Base-by-base conservation (phyloP, 2,329 filamentous ascomycete genomes). In the Lasiodiplodia sp. region DNA sequence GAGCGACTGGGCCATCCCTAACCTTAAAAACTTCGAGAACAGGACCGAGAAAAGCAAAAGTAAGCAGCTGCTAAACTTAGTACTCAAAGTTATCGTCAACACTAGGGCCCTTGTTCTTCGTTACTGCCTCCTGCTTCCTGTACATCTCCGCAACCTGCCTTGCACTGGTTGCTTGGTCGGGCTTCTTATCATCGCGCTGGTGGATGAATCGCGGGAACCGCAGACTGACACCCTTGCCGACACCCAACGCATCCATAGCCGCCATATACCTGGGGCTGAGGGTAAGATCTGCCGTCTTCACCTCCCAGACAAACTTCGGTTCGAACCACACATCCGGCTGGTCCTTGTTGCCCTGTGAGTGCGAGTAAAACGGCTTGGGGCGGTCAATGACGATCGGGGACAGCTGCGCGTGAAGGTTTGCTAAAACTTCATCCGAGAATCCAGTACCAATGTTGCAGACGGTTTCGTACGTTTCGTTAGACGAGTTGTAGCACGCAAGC, bases 281-380 rank as follows among this genome's bases (percentile, higher is more conserved):
- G 1, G 96, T 98, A 74, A 99, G 81, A 83, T 99, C 96, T 1
- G 96, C 96, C 14, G 95, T 97, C 84, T 95, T 97, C 73, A 99
- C 94, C 81, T 99, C 96, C 96, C 96, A 99, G 1, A 99, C 96
- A 75, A 91, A 91, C 52, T 90, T 89, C 16, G 96, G 93, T 84
- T 99, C 96, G 78, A 99, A 96, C 96, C 96, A 99, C 47, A 99
- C 94, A 78, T 99, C 96, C 1, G 96, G 96, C 79, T 99, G 96
- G 78, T 98, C 94, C 81, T 97, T 95, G 62, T 89, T 89, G 63
- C 92, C 93, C 0, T 86, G 83, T 4, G 92, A 94, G 79, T 99
- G 96, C 0, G 89, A 86, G 81, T 98, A 99, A 80, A 97, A 99
- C 0, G 96, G 96, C 77, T 99, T 99, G 1, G 95, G 88, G 0